These are phyloP conservation scores for Macrotyloma uniflorum DNA, from an alignment of 306 rosid species.

Conservation along the genomic window DNA sequence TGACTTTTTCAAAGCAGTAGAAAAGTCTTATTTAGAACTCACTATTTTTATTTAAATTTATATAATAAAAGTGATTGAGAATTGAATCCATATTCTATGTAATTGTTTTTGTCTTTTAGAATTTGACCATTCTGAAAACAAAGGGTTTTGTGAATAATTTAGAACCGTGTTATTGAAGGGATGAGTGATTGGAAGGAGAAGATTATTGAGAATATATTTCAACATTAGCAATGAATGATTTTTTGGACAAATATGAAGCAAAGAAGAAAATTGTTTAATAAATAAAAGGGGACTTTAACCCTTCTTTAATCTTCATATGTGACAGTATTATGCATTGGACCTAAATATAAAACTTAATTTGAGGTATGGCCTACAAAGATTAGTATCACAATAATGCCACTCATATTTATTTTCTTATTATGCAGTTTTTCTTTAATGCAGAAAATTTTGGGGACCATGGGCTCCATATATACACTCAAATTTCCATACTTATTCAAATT, in stretches of 20 bases:
- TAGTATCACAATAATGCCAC: slow-evolving; percentile 47
- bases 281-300: slow-evolving; percentile 21
- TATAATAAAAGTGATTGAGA: no score
- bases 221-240: slow-evolving; percentile 36
- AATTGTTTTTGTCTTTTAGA: no score
- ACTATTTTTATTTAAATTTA: no score
- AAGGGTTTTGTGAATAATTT: slow-evolving; percentile 29
- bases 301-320: slow-evolving; percentile 34
- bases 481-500: slow-evolving; percentile 13
- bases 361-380: slow-evolving; percentile 53
- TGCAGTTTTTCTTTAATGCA: slow-evolving; percentile 6
- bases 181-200: slow-evolving; percentile 15
- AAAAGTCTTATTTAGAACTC: no score
- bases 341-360: slow-evolving; percentile 42
- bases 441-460: slow-evolving; percentile 15
- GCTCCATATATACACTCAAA: slow-evolving; percentile 33
- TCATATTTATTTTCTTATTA: slow-evolving; percentile 26
- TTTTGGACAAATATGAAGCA: slow-evolving; percentile 7
- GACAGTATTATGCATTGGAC: slow-evolving; percentile 57
- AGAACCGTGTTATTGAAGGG: slow-evolving; percentile 26
- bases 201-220: slow-evolving; percentile 31
- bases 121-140: no score
- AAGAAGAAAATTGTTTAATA: background rate
- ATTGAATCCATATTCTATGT: no score
- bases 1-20: no score